Conservation (phyloP, 352 stramenopile species). For the Globisporangium nodosum region DNA sequence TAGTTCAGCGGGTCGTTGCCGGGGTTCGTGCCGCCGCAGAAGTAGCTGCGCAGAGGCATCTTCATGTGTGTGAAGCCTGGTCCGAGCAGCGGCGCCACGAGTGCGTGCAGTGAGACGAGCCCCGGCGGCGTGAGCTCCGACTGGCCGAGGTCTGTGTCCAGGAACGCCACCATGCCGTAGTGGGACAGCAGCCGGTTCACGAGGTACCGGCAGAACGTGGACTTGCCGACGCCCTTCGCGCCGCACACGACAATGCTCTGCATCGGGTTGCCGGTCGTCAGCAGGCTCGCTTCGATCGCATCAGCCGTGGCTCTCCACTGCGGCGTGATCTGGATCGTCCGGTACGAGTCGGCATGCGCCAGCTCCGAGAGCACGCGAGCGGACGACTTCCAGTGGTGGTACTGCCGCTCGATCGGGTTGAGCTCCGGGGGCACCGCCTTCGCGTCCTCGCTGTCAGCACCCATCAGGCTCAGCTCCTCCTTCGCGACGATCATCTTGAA, state of each 20-base stretch:
- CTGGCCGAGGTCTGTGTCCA: constrained; percentile 95
- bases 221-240: constrained; percentile 95
- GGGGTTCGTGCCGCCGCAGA: constrained; percentile 71
- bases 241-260: constrained; percentile 90
- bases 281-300: constrained; percentile 32
- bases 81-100: constrained; percentile 86
- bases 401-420: constrained; percentile 6
- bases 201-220: constrained; percentile 92
- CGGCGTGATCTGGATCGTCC: constrained; percentile 55
- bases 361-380: constrained; percentile 51
- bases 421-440: background rate
- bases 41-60: constrained; percentile 61
- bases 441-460: constrained; percentile 3
- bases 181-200: constrained; percentile 88
- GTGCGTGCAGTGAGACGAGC: constrained; percentile 87
- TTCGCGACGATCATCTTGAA: constrained; percentile 80
- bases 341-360: constrained; percentile 48
- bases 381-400: constrained; percentile 48
- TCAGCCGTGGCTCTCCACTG: constrained; percentile 48
- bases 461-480: constrained; percentile 15
- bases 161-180: constrained; percentile 80
- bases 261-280: constrained; percentile 6
- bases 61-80: constrained; percentile 91
- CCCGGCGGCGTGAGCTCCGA: constrained; percentile 92
- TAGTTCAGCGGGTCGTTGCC: constrained; percentile 73